These are phyloP conservation scores for Mycothermus thermophilus DNA, from an alignment of 495 filamentous ascomycete species.

Conservation along the genomic window DNA sequence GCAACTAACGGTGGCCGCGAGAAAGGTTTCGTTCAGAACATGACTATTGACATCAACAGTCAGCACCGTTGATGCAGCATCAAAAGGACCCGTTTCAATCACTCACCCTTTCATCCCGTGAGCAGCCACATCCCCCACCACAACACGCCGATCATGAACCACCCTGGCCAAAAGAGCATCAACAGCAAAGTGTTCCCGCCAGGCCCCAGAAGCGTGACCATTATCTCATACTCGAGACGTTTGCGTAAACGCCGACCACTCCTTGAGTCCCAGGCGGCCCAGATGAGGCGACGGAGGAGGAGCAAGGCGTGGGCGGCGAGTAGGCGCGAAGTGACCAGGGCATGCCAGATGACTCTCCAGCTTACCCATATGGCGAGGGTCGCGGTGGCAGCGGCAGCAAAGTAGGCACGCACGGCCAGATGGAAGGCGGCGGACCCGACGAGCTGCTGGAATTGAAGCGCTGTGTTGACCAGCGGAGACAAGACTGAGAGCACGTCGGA, in stretches of 20 bases:
- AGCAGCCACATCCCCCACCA: conserved; percentile 11
- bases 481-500: conserved; percentile 12
- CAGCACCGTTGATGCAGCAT: no score
- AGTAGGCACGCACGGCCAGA: conserved; percentile 14
- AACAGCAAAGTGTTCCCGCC: conserved; percentile 26
- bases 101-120: conserved; percentile 14
- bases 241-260: conserved; percentile 19
- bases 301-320: not conserved
- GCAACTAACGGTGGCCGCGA: no score
- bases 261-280: conserved; percentile 21
- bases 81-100: no score
- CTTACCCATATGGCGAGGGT: conserved; percentile 9
- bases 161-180: conserved; percentile 38
- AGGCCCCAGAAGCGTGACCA: conserved; percentile 27
- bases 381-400: conserved; percentile 14
- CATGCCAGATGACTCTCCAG: conserved; percentile 9
- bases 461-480: conserved; percentile 13
- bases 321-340: conserved; percentile 4
- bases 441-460: conserved; percentile 21
- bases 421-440: conserved; percentile 12
- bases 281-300: conserved; percentile 3
- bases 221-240: conserved; percentile 32
- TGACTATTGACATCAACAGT: no score
- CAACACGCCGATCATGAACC: conserved; percentile 21
- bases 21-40: no score